Evolutionary conservation across 2,329 filamentous ascomycete species (phyloP).

Genomic region (Juglanconis oblonga): DNA sequence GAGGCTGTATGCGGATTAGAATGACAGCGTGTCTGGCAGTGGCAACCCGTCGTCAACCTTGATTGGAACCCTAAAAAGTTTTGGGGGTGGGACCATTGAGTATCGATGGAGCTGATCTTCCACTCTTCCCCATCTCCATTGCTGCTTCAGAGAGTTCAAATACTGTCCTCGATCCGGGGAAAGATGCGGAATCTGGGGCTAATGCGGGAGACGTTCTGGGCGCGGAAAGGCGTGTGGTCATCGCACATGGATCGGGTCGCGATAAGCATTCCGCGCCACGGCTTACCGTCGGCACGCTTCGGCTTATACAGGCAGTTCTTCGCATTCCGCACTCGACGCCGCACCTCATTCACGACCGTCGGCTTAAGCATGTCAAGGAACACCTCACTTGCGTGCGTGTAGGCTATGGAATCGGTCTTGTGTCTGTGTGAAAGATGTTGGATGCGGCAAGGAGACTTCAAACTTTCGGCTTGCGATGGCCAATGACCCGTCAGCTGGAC

Average conservation of each 20-base stretch:
- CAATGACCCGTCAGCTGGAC: neutral
- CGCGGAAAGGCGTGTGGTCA: neutral
- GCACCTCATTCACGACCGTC: conserved; percentile 1
- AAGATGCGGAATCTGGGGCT: neutral
- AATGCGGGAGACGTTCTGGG: neutral
- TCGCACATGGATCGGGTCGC: neutral
- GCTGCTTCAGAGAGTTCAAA: neutral
- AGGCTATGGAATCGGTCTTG: conserved; percentile 4
- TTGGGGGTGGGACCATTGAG: neutral
- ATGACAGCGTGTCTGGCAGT: neutral
- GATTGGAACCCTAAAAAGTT: neutral
- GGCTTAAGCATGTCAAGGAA: conserved; percentile 12
- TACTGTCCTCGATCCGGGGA: neutral
- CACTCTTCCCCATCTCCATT: neutral
- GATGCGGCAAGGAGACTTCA: neutral
- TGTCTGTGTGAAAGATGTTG: neutral
- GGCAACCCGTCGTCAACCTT: neutral
- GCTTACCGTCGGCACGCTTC: conserved; percentile 15
- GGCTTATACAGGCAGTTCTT: conserved; percentile 10
- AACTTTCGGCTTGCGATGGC: conserved; percentile 11
- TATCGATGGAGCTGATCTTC: neutral
- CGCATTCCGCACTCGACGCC: conserved; percentile 8
- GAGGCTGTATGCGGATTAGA: neutral
- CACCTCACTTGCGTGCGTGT: conserved; percentile 4
- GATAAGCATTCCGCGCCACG: conserved; percentile 7